phyloP scores from a whole-genome alignment of 768 basidiomycete species.

The Holtermannia corniformis region DNA sequence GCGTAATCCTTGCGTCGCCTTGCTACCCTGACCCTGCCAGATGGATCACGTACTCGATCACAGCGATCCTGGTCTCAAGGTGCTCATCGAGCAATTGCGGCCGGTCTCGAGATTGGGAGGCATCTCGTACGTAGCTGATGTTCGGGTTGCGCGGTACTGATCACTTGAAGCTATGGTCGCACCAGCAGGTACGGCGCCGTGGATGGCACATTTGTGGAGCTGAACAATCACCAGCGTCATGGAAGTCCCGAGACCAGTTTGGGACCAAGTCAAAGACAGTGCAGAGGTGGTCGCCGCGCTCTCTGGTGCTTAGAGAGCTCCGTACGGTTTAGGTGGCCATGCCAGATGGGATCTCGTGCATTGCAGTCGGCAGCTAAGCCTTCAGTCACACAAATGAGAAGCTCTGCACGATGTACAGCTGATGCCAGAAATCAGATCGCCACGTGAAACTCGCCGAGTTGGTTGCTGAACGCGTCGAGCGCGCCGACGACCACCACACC shows the following conservation, averaged over 20 bases:
- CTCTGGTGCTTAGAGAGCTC: conserved; percentile 2
- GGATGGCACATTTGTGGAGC: no score
- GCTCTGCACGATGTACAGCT: no score
- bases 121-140: conserved; percentile 48
- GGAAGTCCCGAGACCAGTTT: conserved; percentile 44
- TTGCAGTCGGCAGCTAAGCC: no score
- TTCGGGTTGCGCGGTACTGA: conserved; percentile 45
- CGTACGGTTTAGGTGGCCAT: no score
- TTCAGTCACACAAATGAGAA: no score
- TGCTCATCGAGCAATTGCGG: conserved; percentile 29
- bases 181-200: conserved; percentile 16
- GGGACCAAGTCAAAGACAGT: conserved; percentile 43
- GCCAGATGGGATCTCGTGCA: no score
- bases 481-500: no score
- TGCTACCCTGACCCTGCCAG: conserved; percentile 2
- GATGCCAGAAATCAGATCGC: no score
- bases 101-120: conserved; percentile 50
- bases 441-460: no score
- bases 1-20: background rate
- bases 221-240: conserved; percentile 13
- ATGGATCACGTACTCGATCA: conserved; percentile 31
- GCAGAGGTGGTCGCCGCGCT: conserved; percentile 18
- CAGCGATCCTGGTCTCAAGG: conserved; percentile 18
- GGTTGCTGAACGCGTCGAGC: no score
- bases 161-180: background rate